These are phyloP conservation scores for Aspergillus flavus DNA, from an alignment of 2,329 filamentous ascomycete genomes.

Conservation along the genomic window DNA sequence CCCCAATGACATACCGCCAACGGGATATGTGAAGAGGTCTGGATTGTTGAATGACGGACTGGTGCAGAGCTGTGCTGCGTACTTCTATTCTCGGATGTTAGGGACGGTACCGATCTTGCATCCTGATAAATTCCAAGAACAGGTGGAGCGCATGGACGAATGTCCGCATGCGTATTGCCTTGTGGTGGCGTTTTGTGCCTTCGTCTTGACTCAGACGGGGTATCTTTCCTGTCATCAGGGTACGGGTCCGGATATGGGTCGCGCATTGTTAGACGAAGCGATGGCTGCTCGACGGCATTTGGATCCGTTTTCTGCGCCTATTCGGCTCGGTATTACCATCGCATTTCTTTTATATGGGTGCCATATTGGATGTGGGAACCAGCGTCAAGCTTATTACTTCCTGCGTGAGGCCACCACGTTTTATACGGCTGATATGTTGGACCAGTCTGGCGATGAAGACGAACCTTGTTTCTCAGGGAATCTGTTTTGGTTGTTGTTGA, in stretches of 20 bases:
- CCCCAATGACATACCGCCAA: background rate
- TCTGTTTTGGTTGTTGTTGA: constrained; percentile 68
- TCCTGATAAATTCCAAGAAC: constrained; percentile 22
- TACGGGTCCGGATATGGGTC: constrained; percentile 9
- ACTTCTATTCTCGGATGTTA: constrained; percentile 26
- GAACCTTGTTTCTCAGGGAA: constrained; percentile 42
- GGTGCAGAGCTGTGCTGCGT: constrained; percentile 20
- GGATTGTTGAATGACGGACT: constrained; percentile 14
- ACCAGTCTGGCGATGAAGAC: constrained; percentile 51
- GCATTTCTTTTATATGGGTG: constrained; percentile 73
- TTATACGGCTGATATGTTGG: constrained; percentile 55
- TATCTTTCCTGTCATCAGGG: constrained; percentile 13
- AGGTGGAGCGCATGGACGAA: constrained; percentile 23
- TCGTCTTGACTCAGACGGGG: constrained; percentile 33
- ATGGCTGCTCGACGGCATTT: constrained; percentile 25
- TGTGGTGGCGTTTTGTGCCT: constrained; percentile 41
- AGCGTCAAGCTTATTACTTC: constrained; percentile 73
- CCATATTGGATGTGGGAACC: constrained; percentile 66
- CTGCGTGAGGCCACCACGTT: constrained; percentile 72
- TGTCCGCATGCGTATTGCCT: constrained; percentile 33
- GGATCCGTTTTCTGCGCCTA: constrained; percentile 24
- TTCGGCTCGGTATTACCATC: constrained; percentile 54
- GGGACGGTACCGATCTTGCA: constrained; percentile 35
- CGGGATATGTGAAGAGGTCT: constrained; percentile 6
- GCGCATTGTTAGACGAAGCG: constrained; percentile 30